phyloP scores from a whole-genome alignment of 1,284 basidiomycete species.

The Inonotus obliquus region DNA sequence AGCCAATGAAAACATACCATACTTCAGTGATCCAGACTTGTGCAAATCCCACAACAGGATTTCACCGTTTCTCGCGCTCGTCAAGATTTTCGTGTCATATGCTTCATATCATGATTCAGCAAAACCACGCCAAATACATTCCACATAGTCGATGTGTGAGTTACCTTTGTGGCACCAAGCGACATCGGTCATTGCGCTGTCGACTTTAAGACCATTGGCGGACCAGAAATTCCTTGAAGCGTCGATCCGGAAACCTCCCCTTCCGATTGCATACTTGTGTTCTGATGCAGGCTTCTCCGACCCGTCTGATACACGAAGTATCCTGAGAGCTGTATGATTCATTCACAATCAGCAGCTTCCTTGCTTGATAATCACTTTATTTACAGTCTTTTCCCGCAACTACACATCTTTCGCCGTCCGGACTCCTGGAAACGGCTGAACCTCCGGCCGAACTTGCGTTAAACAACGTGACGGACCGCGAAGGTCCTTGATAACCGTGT shows the following conservation, averaged over 20 bases:
- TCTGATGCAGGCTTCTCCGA: slow-evolving; percentile 36
- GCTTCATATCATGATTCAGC: slow-evolving; percentile 35
- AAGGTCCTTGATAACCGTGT: slow-evolving; percentile 41
- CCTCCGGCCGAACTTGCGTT: slow-evolving; percentile 54
- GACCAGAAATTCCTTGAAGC: slow-evolving; percentile 70
- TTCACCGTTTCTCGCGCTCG: slow-evolving; percentile 79
- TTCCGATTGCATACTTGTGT: slow-evolving; percentile 50
- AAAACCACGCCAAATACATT: neutral
- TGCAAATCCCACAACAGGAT: slow-evolving; percentile 83
- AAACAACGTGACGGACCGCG: slow-evolving; percentile 50
- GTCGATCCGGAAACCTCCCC: slow-evolving; percentile 58
- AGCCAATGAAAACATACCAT: slow-evolving; percentile 42
- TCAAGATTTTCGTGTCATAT: slow-evolving; percentile 76
- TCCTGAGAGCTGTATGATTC: slow-evolving; percentile 50
- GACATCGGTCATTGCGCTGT: slow-evolving; percentile 73
- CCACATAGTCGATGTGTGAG: slow-evolving; percentile 21
- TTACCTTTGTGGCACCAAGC: slow-evolving; percentile 79
- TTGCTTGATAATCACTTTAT: slow-evolving; percentile 24
- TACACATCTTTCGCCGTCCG: slow-evolving; percentile 60
- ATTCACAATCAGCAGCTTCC: neutral
- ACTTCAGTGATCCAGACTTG: slow-evolving; percentile 61
- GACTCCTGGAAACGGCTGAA: slow-evolving; percentile 59
- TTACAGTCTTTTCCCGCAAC: slow-evolving; percentile 72
- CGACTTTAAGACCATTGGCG: slow-evolving; percentile 67
- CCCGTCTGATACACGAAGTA: slow-evolving; percentile 52